Conservation (phyloP, 495 filamentous ascomycete genomes). For the Pyronema domesticum region DNA sequence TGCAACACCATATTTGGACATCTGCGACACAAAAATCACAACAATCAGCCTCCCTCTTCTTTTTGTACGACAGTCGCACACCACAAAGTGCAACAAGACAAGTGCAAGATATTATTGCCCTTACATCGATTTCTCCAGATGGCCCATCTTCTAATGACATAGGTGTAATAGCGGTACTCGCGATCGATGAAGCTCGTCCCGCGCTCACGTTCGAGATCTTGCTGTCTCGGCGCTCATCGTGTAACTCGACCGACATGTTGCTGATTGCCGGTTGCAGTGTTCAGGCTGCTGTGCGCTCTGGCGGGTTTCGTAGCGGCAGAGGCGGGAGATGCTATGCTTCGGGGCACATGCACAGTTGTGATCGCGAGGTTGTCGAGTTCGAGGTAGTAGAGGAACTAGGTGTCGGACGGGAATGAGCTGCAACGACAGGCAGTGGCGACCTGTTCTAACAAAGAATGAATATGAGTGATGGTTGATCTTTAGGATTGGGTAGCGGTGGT, state of each 20-base stretch:
- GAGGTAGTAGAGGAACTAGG: too few relatives aligned
- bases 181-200: neutral
- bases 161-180: neutral
- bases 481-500: too few relatives aligned
- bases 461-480: too few relatives aligned
- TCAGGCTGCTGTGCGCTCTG: too few relatives aligned
- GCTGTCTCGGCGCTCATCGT: constrained; percentile 5
- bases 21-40: neutral
- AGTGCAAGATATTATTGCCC: neutral
- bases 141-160: neutral
- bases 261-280: too few relatives aligned
- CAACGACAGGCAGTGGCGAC: too few relatives aligned
- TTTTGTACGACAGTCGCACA: neutral
- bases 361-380: too few relatives aligned
- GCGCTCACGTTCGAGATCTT: constrained; percentile 2
- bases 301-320: too few relatives aligned
- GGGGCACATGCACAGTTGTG: too few relatives aligned
- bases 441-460: too few relatives aligned
- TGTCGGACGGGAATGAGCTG: too few relatives aligned
- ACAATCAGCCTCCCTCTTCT: neutral
- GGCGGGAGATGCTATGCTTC: too few relatives aligned
- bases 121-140: neutral
- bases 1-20: neutral
- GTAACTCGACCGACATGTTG: neutral
- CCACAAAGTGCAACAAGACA: neutral